Conservation (phyloP, 345 rosid genomes). For the Populus euphratica region DNA sequence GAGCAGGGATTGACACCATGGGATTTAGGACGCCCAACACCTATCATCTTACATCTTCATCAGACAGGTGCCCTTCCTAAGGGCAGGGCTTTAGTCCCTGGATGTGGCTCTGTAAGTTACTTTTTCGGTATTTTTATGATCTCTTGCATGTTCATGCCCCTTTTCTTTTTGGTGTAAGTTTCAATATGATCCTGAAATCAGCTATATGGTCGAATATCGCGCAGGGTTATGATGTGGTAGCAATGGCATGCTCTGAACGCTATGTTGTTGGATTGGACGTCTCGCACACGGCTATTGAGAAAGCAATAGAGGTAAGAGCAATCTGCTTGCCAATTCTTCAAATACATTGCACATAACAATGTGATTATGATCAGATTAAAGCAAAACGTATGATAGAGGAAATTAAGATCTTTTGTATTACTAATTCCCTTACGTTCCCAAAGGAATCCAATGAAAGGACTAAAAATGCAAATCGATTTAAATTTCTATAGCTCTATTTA, state of each 20-base stretch:
- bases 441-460: too few relatives aligned
- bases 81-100: slow-evolving; percentile 79
- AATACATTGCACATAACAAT: not conserved
- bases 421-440: too few relatives aligned
- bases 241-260: slow-evolving; percentile 74
- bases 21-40: slow-evolving; percentile 77
- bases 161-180: too few relatives aligned
- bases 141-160: not conserved
- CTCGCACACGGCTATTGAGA: slow-evolving; percentile 55
- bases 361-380: too few relatives aligned
- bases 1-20: slow-evolving; percentile 72
- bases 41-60: slow-evolving; percentile 52
- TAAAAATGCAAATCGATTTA: too few relatives aligned
- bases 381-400: too few relatives aligned
- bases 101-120: slow-evolving; percentile 72
- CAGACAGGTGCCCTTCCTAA: slow-evolving; percentile 59
- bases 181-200: not conserved
- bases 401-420: too few relatives aligned
- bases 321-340: not conserved
- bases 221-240: slow-evolving; percentile 81
- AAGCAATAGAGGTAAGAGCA: slow-evolving; percentile 49
- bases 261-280: slow-evolving; percentile 68
- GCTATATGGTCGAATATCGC: not conserved
- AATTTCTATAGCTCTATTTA: not conserved
- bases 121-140: not conserved